phyloP scores from a whole-genome alignment of 2,329 filamentous ascomycete genomes.

The Intubia oerlemansii region DNA sequence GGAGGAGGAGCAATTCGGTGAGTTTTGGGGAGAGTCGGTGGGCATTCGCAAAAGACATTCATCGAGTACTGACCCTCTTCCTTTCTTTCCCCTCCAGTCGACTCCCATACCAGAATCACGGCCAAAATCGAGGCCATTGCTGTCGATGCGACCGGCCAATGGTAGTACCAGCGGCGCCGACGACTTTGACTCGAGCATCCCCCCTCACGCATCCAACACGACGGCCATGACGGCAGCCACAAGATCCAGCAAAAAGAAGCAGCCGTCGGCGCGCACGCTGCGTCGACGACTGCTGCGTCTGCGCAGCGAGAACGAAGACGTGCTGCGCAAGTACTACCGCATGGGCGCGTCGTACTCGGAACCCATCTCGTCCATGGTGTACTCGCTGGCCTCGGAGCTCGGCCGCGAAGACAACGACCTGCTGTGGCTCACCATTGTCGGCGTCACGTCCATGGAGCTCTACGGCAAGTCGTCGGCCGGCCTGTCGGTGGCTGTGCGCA shows the following conservation, averaged over 20 bases:
- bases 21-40: too few species aligned
- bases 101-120: constrained; percentile 44
- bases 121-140: constrained; percentile 35
- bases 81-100: too few species aligned
- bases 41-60: too few species aligned
- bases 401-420: constrained; percentile 93
- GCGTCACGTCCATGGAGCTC: constrained; percentile 81
- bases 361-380: constrained; percentile 83
- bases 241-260: too few species aligned
- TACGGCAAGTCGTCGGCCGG: constrained; percentile 74
- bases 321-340: constrained; percentile 66
- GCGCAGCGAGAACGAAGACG: constrained; percentile 52
- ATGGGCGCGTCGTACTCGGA: constrained; percentile 83
- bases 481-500: constrained; percentile 38
- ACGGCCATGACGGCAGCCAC: too few species aligned
- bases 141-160: constrained; percentile 24
- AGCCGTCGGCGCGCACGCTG: constrained; percentile 49
- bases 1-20: constrained; percentile 77
- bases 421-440: constrained; percentile 85
- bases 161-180: constrained; percentile 28
- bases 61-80: too few species aligned
- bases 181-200: constrained; percentile 19
- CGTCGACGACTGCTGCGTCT: constrained; percentile 54
- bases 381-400: constrained; percentile 82
- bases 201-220: constrained; percentile 19